These are phyloP conservation scores for Hypoxylon sp. DNA, from an alignment of 2,329 filamentous ascomycete species.

Conservation along the genomic window DNA sequence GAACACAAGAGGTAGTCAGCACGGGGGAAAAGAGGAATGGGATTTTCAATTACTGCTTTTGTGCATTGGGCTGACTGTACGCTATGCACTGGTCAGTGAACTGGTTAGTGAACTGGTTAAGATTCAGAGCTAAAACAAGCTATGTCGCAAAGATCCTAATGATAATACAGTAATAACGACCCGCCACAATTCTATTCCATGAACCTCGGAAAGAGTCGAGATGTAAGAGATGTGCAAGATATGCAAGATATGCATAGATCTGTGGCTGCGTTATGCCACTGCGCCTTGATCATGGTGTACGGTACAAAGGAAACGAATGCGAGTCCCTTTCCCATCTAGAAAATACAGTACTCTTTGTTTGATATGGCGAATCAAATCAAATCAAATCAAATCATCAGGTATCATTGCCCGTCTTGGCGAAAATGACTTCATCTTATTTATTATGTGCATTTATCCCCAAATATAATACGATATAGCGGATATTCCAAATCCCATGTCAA, in stretches of 20 bases:
- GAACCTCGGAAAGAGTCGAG: not conserved
- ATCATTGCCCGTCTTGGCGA: not conserved
- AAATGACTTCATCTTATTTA: not conserved
- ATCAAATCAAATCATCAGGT: not conserved
- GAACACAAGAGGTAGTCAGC: not conserved
- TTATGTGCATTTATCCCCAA: not conserved
- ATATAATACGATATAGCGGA: not conserved
- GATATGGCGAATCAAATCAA: not conserved
- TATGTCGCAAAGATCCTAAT: slow-evolving; percentile 11
- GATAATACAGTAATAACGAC: slow-evolving; percentile 6
- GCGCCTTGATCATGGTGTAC: slow-evolving; percentile 3
- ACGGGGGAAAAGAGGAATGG: not conserved
- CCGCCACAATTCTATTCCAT: not conserved
- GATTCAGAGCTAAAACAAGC: slow-evolving; percentile 17
- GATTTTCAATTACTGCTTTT: slow-evolving; percentile 6
- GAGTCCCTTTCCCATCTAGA: not conserved
- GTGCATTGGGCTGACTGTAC: no score
- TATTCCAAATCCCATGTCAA: not conserved
- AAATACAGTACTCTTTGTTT: not conserved
- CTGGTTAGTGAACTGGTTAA: slow-evolving; percentile 3
- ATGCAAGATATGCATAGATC: no score
- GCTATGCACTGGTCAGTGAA: no score
- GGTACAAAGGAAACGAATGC: not conserved
- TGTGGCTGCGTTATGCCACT: slow-evolving; percentile 9
- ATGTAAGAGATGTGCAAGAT: no score